Evolutionary conservation across 169 alveolate genomes (phyloP).

Genomic region (Cryptosporidium sp.): DNA sequence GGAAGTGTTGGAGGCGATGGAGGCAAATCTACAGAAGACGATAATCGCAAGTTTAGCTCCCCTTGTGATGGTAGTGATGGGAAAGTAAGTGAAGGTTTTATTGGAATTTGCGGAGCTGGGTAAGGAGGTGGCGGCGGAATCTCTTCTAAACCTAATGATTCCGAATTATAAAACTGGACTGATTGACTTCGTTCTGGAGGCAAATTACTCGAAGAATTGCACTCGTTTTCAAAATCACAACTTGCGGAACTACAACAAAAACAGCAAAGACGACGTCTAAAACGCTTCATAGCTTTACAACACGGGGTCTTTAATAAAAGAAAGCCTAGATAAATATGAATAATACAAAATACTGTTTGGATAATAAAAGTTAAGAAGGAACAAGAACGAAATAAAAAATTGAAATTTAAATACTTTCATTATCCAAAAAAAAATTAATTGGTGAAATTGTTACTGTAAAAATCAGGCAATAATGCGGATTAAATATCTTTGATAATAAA

Average conservation of each 20-base stretch:
- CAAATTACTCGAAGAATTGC: not conserved
- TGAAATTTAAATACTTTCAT: not conserved
- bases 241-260: not conserved
- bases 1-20: not conserved
- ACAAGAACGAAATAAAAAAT: not conserved
- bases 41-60: not conserved
- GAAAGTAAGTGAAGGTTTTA: not conserved
- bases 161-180: not conserved
- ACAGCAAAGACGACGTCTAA: not conserved
- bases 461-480: no score
- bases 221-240: not conserved
- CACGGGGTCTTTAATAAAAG: not conserved
- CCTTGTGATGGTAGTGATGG: not conserved
- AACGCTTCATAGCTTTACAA: not conserved
- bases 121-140: constrained; percentile 8
- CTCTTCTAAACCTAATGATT: not conserved
- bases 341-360: not conserved
- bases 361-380: not conserved
- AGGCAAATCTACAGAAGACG: not conserved
- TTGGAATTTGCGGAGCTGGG: not conserved
- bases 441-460: no score
- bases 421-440: no score
- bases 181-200: not conserved
- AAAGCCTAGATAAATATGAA: not conserved
- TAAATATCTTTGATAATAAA: no score